Evolutionary conservation across 495 filamentous ascomycete genomes (phyloP).

Genomic region (Aspergillus conjunctus): DNA sequence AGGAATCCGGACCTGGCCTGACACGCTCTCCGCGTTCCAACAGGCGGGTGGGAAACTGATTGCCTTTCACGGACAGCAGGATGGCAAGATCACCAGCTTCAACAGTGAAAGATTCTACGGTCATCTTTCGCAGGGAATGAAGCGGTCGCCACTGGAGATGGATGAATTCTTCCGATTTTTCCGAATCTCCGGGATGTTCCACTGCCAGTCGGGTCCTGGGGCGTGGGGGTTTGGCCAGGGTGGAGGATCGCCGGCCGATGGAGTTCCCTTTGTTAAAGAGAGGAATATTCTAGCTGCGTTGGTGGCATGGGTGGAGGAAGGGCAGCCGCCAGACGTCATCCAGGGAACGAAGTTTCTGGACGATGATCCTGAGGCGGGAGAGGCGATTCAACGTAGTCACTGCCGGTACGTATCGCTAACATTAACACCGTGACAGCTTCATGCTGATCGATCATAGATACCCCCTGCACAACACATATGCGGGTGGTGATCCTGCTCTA

Average conservation of each 20-base stretch:
- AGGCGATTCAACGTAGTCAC: slow-evolving; percentile 38
- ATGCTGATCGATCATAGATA: slow-evolving; percentile 2
- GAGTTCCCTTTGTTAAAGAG: slow-evolving; percentile 13
- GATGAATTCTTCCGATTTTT: slow-evolving; percentile 55
- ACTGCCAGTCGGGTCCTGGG: slow-evolving; percentile 44
- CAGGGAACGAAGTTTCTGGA: slow-evolving; percentile 46
- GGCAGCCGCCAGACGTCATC: slow-evolving; percentile 45
- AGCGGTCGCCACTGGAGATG: slow-evolving; percentile 27
- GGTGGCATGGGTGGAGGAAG: slow-evolving; percentile 54
- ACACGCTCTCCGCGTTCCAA: slow-evolving; percentile 31
- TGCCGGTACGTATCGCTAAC: slow-evolving; percentile 30
- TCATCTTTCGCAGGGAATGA: slow-evolving; percentile 35
- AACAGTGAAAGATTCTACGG: slow-evolving; percentile 28
- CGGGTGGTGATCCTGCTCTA: not conserved
- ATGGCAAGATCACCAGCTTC: slow-evolving; percentile 30
- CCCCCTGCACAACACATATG: slow-evolving; percentile 5
- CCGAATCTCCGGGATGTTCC: slow-evolving; percentile 49
- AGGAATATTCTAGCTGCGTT: slow-evolving; percentile 44
- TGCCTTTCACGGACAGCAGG: slow-evolving; percentile 35
- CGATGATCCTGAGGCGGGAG: slow-evolving; percentile 34
- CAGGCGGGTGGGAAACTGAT: slow-evolving; percentile 38
- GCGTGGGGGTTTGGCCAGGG: slow-evolving; percentile 48
- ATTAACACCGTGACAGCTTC: not conserved
- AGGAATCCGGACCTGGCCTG: slow-evolving; percentile 38
- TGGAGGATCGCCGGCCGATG: slow-evolving; percentile 20